Conservation (phyloP, 2,329 filamentous ascomycete species). For the Ascochyta rabiei region DNA sequence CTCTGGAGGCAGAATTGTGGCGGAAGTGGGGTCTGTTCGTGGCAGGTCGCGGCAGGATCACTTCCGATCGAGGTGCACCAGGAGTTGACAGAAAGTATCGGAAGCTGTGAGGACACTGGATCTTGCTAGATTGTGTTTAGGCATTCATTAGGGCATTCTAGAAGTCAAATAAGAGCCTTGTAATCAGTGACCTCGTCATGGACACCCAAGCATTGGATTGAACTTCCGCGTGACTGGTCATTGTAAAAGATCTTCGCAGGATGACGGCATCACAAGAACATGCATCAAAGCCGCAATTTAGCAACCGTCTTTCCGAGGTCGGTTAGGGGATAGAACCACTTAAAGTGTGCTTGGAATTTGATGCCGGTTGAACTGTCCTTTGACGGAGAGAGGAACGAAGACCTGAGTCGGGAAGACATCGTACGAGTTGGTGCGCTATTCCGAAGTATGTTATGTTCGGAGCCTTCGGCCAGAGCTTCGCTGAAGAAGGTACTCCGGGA, state of each 20-base stretch:
- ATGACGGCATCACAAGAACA: too few relatives aligned
- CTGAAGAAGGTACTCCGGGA: background rate
- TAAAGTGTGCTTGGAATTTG: background rate
- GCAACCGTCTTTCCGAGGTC: too few relatives aligned
- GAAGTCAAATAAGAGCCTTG: too few relatives aligned
- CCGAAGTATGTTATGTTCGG: background rate
- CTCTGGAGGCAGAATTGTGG: conserved; percentile 1
- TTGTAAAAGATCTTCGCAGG: too few relatives aligned
- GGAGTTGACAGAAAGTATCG: conserved; percentile 2
- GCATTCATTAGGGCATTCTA: too few relatives aligned
- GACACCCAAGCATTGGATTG: too few relatives aligned
- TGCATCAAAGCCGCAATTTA: too few relatives aligned
- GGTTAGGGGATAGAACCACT: too few relatives aligned
- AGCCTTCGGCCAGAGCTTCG: background rate
- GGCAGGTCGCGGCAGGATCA: background rate
- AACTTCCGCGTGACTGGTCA: too few relatives aligned
- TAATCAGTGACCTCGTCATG: too few relatives aligned
- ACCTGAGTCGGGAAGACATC: background rate
- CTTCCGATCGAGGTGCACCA: conserved; percentile 5
- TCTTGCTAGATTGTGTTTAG: background rate
- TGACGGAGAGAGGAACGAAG: background rate
- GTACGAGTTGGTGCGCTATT: background rate
- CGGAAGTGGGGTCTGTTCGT: conserved; percentile 1
- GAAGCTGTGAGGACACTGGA: conserved; percentile 7
- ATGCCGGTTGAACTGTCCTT: background rate